Conservation (phyloP, 2,329 filamentous ascomycete genomes). For the Colletotrichum sp. region DNA sequence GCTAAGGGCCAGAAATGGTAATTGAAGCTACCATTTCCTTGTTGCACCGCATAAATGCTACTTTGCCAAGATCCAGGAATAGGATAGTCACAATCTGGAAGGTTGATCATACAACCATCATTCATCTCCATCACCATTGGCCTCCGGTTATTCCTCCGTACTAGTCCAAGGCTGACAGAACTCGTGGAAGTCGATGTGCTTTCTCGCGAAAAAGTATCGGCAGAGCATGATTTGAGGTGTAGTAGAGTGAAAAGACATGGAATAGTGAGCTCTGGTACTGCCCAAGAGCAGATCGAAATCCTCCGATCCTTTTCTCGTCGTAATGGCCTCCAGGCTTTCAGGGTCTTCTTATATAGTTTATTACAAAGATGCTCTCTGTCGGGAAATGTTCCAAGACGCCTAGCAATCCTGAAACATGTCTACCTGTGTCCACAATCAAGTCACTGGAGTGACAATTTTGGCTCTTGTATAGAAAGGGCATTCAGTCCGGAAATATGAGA, state of each 20-base stretch:
- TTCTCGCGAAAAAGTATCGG: background rate
- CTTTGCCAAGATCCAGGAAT: too few species aligned
- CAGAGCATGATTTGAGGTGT: fast-evolving
- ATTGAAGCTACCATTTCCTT: too few species aligned
- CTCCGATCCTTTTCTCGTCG: background rate
- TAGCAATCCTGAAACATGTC: fast-evolving
- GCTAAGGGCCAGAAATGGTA: too few species aligned
- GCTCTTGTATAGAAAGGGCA: background rate
- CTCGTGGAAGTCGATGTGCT: background rate
- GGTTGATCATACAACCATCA: background rate
- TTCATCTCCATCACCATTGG: fast-evolving
- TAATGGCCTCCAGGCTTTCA: fast-evolving
- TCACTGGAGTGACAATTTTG: background rate
- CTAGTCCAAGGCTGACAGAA: fast-evolving
- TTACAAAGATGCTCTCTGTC: fast-evolving
- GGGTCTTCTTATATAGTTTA: fast-evolving
- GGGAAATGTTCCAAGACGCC: fast-evolving
- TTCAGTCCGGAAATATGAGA: fast-evolving
- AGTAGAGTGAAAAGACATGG: fast-evolving
- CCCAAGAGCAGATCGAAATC: too few species aligned
- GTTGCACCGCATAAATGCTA: too few species aligned
- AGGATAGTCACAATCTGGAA: too few species aligned
- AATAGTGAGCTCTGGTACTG: background rate
- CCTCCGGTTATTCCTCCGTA: background rate
- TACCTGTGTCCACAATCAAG: background rate